Evolutionary conservation across 345 rosid genomes (phyloP).

Genomic region (Cardamine chenopodiifolia): DNA sequence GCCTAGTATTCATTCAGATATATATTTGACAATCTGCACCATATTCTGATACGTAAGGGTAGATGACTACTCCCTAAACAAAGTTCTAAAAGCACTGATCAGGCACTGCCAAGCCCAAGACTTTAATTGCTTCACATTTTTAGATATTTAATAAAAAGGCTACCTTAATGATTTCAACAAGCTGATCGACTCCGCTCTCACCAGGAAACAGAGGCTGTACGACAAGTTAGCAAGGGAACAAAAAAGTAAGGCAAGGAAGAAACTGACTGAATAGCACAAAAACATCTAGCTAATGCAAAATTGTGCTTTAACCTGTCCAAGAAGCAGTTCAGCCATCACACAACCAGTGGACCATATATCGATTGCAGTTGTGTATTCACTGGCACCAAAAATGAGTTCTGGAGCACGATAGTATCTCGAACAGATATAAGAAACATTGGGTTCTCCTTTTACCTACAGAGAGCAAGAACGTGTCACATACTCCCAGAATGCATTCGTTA

Average conservation of each 20-base stretch:
- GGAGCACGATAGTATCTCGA: conserved; percentile 95
- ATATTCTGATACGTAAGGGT: conserved; percentile 6
- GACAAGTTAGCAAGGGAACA: conserved; percentile 19
- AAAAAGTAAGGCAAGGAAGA: conserved; percentile 20
- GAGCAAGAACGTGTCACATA: conserved; percentile 27
- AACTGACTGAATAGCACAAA: background rate
- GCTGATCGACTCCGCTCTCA: conserved; percentile 95
- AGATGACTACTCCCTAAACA: conserved; percentile 7
- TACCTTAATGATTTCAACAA: conserved; percentile 96
- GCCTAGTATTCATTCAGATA: conserved; percentile 12
- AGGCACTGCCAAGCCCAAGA: background rate
- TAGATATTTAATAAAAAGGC: background rate
- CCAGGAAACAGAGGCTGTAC: conserved; percentile 91
- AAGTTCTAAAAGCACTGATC: conserved; percentile 10
- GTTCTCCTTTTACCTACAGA: conserved; percentile 83
- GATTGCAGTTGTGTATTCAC: conserved; percentile 89
- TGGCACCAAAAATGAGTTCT: conserved; percentile 92
- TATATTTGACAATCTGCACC: conserved; percentile 14
- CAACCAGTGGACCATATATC: conserved; percentile 96
- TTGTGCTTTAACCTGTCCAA: conserved; percentile 63
- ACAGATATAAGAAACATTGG: conserved; percentile 89
- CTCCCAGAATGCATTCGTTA: conserved; percentile 17
- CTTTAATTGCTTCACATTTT: background rate
- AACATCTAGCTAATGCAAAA: conserved; percentile 3
- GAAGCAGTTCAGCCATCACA: conserved; percentile 94